Evolutionary conservation across 441 rosid genomes (phyloP).

Genomic region (Pelargonium myrrhifolium): DNA sequence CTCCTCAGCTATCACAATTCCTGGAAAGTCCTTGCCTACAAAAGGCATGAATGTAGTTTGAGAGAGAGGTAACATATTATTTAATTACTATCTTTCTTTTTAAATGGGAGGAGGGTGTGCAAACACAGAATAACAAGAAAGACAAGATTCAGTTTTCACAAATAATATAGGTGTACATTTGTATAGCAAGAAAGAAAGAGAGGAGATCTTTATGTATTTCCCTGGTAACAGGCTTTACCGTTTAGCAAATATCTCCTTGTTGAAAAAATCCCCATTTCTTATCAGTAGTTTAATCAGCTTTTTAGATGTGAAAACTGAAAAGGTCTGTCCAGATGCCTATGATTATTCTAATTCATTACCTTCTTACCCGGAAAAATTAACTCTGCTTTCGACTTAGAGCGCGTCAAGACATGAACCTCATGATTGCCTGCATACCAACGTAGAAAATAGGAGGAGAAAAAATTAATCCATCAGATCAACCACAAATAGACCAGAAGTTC

Average conservation of each 20-base stretch:
- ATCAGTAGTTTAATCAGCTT: neutral
- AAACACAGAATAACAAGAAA: neutral
- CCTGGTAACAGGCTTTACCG: neutral
- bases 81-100: neutral
- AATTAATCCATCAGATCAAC: neutral
- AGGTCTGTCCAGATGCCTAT: conserved; percentile 2
- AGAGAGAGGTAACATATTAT: neutral
- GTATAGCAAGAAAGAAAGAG: neutral
- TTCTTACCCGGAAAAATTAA: conserved; percentile 95
- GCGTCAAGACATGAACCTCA: conserved; percentile 61
- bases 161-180: neutral
- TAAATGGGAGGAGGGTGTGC: neutral
- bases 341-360: conserved; percentile 43
- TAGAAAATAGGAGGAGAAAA: neutral
- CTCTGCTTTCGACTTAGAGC: conserved; percentile 77
- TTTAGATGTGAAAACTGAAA: conserved; percentile 12
- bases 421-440: conserved; percentile 55
- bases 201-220: neutral
- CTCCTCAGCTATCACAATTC: conserved; percentile 66
- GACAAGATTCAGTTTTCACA: neutral
- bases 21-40: conserved; percentile 63
- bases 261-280: conserved; percentile 9
- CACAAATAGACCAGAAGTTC: neutral
- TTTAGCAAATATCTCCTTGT: neutral
- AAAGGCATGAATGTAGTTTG: conserved; percentile 15